A percentile compares a stretch with the other conserved stretches of the same genome.
Conservation (phyloP, 352 stramenopile genomes). For the Phytophthora podocarpi region DNA sequence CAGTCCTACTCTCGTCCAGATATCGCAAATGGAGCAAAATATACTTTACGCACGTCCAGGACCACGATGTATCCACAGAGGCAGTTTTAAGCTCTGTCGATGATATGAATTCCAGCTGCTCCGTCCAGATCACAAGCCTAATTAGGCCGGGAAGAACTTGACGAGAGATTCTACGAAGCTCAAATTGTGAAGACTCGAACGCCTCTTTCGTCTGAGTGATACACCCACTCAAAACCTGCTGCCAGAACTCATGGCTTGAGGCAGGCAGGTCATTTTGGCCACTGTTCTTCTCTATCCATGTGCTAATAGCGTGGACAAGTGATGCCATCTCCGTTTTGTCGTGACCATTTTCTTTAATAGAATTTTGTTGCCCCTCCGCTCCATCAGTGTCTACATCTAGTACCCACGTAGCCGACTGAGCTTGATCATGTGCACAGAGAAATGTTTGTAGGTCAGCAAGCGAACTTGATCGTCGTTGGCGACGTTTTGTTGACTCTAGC, state of each 20-base stretch:
- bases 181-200: slow-evolving; percentile 65
- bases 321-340: slow-evolving; percentile 11
- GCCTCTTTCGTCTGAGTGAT: slow-evolving; percentile 43
- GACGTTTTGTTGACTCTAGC: background rate
- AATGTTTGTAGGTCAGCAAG: slow-evolving; percentile 6
- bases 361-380: background rate
- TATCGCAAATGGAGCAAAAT: slow-evolving; percentile 51
- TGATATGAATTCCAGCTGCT: slow-evolving; percentile 32
- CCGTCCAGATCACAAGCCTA: slow-evolving; percentile 56
- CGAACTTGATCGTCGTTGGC: background rate
- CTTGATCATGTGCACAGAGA: slow-evolving; percentile 26
- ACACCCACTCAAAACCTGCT: slow-evolving; percentile 41
- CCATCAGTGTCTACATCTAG: slow-evolving; percentile 13
- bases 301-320: slow-evolving; percentile 21
- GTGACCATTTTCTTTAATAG: background rate
- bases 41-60: slow-evolving; percentile 45
- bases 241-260: slow-evolving; percentile 34
- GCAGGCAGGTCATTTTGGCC: background rate
- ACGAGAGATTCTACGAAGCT: slow-evolving; percentile 65
- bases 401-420: slow-evolving; percentile 46
- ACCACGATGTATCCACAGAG: slow-evolving; percentile 14
- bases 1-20: slow-evolving; percentile 30
- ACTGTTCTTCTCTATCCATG: slow-evolving; percentile 26
- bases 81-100: background rate
- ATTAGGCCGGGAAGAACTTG: slow-evolving; percentile 65